Evolutionary conservation across 2,329 filamentous ascomycete genomes (phyloP).

Genomic region (Colletotrichum plurivorum): DNA sequence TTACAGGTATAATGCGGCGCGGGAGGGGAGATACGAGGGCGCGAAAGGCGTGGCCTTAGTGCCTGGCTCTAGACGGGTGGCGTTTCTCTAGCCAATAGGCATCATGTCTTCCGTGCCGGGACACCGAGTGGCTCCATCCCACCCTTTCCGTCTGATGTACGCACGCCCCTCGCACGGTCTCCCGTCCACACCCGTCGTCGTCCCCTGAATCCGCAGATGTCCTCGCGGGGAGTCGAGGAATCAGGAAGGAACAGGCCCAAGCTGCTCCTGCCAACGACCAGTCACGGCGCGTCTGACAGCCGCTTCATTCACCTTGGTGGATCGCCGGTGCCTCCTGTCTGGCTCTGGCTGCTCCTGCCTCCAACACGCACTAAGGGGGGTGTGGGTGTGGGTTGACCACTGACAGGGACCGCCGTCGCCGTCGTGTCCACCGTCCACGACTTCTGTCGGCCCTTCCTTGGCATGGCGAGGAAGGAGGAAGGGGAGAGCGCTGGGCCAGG

Average conservation of each 20-base stretch:
- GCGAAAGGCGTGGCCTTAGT: constrained; percentile 14
- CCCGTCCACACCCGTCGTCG: constrained; percentile 17
- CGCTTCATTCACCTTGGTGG: constrained; percentile 14
- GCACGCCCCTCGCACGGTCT: constrained; percentile 27
- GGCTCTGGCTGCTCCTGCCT: not conserved
- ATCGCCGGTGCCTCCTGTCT: constrained; percentile 19
- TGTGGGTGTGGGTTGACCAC: not conserved
- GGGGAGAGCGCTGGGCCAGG: constrained; percentile 16
- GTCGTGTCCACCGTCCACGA: constrained; percentile 29
- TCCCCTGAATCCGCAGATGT: constrained; percentile 27
- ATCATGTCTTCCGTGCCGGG: not conserved
- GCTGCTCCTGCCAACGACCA: constrained; percentile 22
- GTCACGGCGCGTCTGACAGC: constrained; percentile 31
- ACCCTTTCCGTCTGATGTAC: constrained; percentile 10
- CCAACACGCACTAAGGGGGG: no score
- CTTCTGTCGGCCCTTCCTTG: constrained; percentile 40
- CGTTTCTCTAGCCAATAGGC: constrained; percentile 12
- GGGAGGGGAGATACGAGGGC: constrained; percentile 10
- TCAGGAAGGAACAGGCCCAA: constrained; percentile 5
- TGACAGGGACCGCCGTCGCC: not conserved
- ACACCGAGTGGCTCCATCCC: constrained; percentile 27
- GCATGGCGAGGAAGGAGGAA: constrained; percentile 24
- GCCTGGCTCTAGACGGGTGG: no score
- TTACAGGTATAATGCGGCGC: not conserved
- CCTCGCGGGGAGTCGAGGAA: not conserved